Evolutionary conservation across 345 rosid genomes (phyloP).

Genomic region (Trapa bicornis): DNA sequence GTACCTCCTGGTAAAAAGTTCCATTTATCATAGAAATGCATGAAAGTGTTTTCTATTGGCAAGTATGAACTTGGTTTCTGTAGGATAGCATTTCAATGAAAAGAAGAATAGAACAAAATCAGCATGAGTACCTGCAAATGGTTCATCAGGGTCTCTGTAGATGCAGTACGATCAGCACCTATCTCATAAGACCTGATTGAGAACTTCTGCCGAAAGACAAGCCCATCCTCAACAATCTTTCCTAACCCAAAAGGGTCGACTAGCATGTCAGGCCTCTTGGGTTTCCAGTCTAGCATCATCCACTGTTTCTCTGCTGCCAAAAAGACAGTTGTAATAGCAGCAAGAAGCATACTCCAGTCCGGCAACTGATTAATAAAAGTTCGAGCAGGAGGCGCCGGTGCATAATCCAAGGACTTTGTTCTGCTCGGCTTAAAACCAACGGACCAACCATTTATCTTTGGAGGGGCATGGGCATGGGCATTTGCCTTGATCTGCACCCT

Average conservation of each 20-base stretch:
- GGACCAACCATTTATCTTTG: constrained; percentile 68
- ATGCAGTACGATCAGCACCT: constrained; percentile 97
- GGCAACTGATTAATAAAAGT: constrained; percentile 92
- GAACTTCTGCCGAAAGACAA: constrained; percentile 78
- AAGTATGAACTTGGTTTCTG: neutral
- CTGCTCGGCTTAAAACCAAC: constrained; percentile 39
- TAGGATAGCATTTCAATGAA: neutral
- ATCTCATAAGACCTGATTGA: constrained; percentile 95
- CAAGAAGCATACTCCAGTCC: constrained; percentile 99
- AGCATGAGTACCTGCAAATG: constrained; percentile 64
- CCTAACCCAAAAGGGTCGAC: constrained; percentile 84
- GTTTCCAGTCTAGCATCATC: constrained; percentile 99
- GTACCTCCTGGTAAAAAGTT: no score
- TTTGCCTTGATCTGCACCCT: constrained; percentile 64
- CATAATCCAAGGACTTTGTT: constrained; percentile 33
- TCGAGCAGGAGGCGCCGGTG: constrained; percentile 53
- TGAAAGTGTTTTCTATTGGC: no score
- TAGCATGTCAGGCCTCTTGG: constrained; percentile 71
- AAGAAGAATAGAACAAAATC: neutral
- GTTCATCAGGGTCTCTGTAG: constrained; percentile 94
- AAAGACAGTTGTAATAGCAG: constrained; percentile 92
- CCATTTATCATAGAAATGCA: no score
- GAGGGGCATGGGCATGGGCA: constrained; percentile 83
- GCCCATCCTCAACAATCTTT: constrained; percentile 82
- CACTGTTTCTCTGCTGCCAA: constrained; percentile 99